Conservation (phyloP, 768 basidiomycete genomes). For the Mycena albidolilacea region DNA sequence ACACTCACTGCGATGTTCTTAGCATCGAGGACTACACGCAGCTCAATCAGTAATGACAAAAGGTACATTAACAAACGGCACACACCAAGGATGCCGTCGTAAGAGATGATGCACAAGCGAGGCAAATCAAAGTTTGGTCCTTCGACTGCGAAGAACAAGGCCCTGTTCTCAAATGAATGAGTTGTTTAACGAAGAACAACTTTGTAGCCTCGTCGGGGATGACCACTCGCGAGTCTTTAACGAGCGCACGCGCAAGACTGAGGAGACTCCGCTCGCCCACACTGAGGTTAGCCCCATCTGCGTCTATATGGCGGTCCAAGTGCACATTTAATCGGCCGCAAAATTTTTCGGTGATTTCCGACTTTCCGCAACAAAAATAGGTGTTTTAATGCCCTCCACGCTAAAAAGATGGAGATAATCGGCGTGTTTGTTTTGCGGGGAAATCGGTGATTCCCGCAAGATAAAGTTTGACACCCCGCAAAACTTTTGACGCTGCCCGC, state of each 20-base stretch:
- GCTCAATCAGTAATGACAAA: not conserved
- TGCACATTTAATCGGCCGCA: too few relatives aligned
- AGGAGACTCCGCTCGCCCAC: slow-evolving; percentile 82
- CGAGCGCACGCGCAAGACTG: slow-evolving; percentile 81
- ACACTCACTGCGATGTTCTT: slow-evolving; percentile 67
- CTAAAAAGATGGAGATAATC: too few relatives aligned
- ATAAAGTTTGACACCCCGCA: too few relatives aligned
- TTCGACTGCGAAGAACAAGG: slow-evolving; percentile 78
- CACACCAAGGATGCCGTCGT: slow-evolving; percentile 71
- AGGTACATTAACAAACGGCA: not conserved
- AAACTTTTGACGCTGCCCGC: too few relatives aligned
- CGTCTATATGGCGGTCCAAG: too few relatives aligned
- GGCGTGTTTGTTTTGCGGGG: too few relatives aligned
- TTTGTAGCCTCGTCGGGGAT: slow-evolving; percentile 85
- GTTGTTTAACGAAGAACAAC: slow-evolving; percentile 17
- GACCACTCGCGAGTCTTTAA: slow-evolving; percentile 79
- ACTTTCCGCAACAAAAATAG: too few relatives aligned
- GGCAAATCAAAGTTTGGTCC: slow-evolving; percentile 82
- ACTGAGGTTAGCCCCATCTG: slow-evolving; percentile 82
- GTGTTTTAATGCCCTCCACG: too few relatives aligned
- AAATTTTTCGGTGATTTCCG: too few relatives aligned
- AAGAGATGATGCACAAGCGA: slow-evolving; percentile 83
- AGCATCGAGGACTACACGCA: slow-evolving; percentile 65
- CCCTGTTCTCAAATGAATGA: slow-evolving; percentile 46
- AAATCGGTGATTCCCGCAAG: too few relatives aligned